Conservation (phyloP, 2,329 filamentous ascomycete genomes). For the Amesomyces nigricolor region DNA sequence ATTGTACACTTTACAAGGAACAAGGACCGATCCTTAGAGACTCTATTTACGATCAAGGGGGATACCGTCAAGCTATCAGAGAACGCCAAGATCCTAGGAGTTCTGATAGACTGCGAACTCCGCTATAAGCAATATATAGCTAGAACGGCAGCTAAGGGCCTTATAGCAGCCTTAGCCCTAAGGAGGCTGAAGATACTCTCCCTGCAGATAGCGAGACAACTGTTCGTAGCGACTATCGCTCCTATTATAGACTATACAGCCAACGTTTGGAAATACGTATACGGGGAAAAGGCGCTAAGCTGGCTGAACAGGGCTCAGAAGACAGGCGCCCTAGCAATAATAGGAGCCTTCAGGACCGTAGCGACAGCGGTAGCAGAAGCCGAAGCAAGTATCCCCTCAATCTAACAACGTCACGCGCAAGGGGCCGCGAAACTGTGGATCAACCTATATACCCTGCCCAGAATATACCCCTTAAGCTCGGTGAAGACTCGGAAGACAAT, state of each 20-base stretch:
- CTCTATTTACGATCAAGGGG: slow-evolving; percentile 23
- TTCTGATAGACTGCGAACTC: slow-evolving; percentile 15
- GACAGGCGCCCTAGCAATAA: no score
- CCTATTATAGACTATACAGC: slow-evolving; percentile 22
- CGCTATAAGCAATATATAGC: slow-evolving; percentile 15
- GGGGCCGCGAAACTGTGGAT: slow-evolving; percentile 21
- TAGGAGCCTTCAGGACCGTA: no score
- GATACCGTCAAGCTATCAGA: slow-evolving; percentile 4
- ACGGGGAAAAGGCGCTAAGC: background rate
- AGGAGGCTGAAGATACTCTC: slow-evolving; percentile 20
- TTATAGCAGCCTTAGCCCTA: slow-evolving; percentile 19
- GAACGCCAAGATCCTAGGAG: slow-evolving; percentile 11
- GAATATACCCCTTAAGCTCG: slow-evolving; percentile 19
- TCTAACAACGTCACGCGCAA: background rate
- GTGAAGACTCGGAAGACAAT: slow-evolving; percentile 4
- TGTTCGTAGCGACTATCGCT: slow-evolving; percentile 20
- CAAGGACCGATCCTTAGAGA: background rate
- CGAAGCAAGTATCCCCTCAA: no score
- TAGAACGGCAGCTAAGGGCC: slow-evolving; percentile 8
- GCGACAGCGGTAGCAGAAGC: no score
- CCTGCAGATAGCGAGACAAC: slow-evolving; percentile 18
- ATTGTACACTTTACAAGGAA: slow-evolving; percentile 20
- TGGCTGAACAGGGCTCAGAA: no score
- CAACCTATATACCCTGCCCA: slow-evolving; percentile 8
- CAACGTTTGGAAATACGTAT: slow-evolving; percentile 11